Base-by-base conservation (phyloP, 2,329 filamentous ascomycete species). In the Aureobasidium sp. region DNA sequence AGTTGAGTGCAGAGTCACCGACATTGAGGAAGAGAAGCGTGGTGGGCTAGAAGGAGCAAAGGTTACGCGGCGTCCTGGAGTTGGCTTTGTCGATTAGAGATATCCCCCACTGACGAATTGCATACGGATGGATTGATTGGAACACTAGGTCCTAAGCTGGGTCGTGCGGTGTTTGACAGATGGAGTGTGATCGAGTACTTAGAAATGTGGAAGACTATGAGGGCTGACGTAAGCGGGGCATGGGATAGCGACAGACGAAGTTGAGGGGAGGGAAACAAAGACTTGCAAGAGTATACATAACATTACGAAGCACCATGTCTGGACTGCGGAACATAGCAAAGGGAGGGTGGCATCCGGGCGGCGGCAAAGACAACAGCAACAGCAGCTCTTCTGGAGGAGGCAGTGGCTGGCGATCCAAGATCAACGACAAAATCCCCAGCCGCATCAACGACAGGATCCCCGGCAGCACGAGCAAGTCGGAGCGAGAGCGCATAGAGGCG, bases 391-490 rank as follows among this genome's bases (percentile, higher is more conserved):
- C 41, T 12, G 42, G 57, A 22, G 57, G 57, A 51, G 55, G 69
- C 25, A 64, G 70, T 29, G 53, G 53, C 3, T 44, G 51, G 51
- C 51, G 51, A 6, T 20, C 55, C 12, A 42, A 42, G 25, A 37
- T 58, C 36, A 81, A 84, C 62, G 82, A 82, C 70, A 82, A 81
- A 72, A 84, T 78, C 65, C 77, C 82, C 69, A 80, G 82, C 72
- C 81, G 79, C 77, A 79, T 81, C 74, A 81, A 81, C 65, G 82
- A 81, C 67, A 83, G 80, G 81, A 78, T 85, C 70, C 56, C 56
- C 1, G 57, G 57, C 2, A 49, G 44, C 36, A 36, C 34, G 82
- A 84, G 52, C 80, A 83, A 72, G 77, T 81, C 61, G 78, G 82
- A 72, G 64, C 79, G 62, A 66, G 73, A 17, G 71, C 75, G 44